Conservation (phyloP, 78 protist genomes). For the Reticulomyxa filosa region DNA sequence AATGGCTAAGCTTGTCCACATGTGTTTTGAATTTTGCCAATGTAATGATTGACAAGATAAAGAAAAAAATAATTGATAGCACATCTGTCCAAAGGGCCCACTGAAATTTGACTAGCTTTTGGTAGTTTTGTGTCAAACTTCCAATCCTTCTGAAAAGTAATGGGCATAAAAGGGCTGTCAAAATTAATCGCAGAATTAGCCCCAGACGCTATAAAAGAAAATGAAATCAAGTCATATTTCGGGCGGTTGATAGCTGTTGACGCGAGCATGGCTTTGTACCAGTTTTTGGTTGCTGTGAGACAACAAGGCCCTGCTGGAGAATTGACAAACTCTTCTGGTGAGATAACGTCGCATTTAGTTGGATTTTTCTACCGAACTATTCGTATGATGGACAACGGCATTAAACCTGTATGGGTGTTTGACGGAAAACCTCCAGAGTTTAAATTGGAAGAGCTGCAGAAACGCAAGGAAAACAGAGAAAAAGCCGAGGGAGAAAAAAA, state of each 20-base stretch:
- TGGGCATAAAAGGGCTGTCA: no score
- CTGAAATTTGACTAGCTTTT: no score
- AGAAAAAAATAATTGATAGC: no score
- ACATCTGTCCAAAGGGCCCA: no score
- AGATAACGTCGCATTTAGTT: constrained; percentile 57
- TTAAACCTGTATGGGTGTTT: constrained; percentile 92
- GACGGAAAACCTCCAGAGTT: constrained; percentile 89
- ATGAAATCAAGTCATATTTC: constrained; percentile 53
- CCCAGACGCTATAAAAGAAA: constrained; percentile 40
- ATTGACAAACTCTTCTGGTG: constrained; percentile 57
- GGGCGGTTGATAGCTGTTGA: constrained; percentile 75
- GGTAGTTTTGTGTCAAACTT: no score
- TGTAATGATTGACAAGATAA: no score
- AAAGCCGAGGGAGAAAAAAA: constrained; percentile 44
- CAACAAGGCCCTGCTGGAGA: constrained; percentile 11
- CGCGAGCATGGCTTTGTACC: constrained; percentile 78
- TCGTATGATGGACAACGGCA: constrained; percentile 71
- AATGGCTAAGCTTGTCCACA: no score
- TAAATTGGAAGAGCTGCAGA: constrained; percentile 75
- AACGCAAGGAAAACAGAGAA: constrained; percentile 45
- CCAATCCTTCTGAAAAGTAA: no score
- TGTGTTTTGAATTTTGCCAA: no score
- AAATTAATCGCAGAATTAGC: no score
- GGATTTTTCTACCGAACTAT: constrained; percentile 85
- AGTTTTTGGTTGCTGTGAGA: constrained; percentile 61